These are phyloP conservation scores for Abrus precatorius DNA, from an alignment of 306 rosid species.

Conservation along the genomic window DNA sequence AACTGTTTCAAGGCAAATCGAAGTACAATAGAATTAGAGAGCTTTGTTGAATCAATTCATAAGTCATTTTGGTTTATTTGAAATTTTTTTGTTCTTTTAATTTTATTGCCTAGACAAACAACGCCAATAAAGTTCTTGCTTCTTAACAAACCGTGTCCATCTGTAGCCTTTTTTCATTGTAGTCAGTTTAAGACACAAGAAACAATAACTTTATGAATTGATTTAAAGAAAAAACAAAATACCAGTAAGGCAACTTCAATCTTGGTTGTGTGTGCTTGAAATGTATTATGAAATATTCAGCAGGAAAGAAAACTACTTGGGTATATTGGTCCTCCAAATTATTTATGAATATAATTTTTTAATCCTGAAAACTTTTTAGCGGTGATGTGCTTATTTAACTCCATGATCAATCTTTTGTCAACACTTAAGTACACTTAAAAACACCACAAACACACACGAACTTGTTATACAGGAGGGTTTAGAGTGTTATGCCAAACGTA, in stretches of 20 bases:
- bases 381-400: background rate
- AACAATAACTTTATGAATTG: too few relatives aligned
- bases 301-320: background rate
- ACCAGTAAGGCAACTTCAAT: background rate
- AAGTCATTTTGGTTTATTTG: too few relatives aligned
- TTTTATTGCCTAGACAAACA: too few relatives aligned
- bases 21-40: too few relatives aligned
- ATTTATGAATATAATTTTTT: conserved; percentile 1
- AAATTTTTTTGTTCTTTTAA: too few relatives aligned
- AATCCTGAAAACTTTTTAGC: background rate
- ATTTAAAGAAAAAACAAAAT: too few relatives aligned
- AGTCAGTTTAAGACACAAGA: too few relatives aligned
- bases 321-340: background rate
- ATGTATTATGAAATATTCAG: background rate
- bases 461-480: background rate
- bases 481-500: background rate
- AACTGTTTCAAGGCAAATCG: too few relatives aligned
- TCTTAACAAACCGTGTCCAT: too few relatives aligned
- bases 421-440: background rate
- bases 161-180: too few relatives aligned
- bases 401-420: background rate
- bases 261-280: background rate
- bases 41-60: too few relatives aligned
- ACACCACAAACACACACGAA: background rate
- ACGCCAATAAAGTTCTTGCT: too few relatives aligned